A percentile compares a stretch with the other conserved stretches of the same genome.
Conservation (phyloP, 345 rosid genomes). For the Hibiscus syriacus region DNA sequence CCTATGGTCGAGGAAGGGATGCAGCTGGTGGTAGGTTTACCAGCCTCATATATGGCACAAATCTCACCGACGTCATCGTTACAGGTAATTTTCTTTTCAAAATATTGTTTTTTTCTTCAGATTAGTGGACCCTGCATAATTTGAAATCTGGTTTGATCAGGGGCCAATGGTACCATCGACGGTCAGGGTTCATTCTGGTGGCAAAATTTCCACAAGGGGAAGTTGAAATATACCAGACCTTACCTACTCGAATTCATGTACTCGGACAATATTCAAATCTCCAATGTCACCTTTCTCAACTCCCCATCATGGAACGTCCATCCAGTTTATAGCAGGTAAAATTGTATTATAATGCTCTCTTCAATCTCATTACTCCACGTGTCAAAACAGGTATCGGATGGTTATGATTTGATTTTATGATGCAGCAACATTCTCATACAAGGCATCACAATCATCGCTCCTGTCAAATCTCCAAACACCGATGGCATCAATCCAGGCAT, state of each 20-base stretch:
- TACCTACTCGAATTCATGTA: slow-evolving; percentile 78
- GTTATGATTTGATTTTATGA: not conserved
- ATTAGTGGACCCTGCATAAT: not conserved
- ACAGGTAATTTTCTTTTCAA: slow-evolving; percentile 44
- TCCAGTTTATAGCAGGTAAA: slow-evolving; percentile 84
- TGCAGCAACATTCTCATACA: slow-evolving; percentile 67
- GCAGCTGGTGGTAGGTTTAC: slow-evolving; percentile 76
- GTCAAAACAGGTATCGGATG: not conserved
- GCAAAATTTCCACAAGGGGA: slow-evolving; percentile 70
- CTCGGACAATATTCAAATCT: slow-evolving; percentile 60
- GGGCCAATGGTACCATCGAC: slow-evolving; percentile 76
- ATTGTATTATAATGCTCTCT: not conserved
- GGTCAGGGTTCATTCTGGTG: slow-evolving; percentile 98
- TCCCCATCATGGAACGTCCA: slow-evolving; percentile 90
- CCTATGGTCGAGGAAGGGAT: slow-evolving; percentile 91
- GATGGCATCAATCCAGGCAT: slow-evolving; percentile 89
- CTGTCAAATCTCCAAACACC: slow-evolving; percentile 78
- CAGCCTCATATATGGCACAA: slow-evolving; percentile 77
- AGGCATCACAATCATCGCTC: slow-evolving; percentile 80
- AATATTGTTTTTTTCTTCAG: not conserved
- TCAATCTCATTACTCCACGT: slow-evolving; percentile 8
- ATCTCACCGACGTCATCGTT: slow-evolving; percentile 74
- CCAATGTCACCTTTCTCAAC: slow-evolving; percentile 71
- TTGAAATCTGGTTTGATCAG: slow-evolving; percentile 19
- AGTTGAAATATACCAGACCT: slow-evolving; percentile 81